Evolutionary conservation across 2,329 filamentous ascomycete species (phyloP), one percentile per base, ranked within the genome.

Genomic region (Raffaelea ambrosiae): DNA sequence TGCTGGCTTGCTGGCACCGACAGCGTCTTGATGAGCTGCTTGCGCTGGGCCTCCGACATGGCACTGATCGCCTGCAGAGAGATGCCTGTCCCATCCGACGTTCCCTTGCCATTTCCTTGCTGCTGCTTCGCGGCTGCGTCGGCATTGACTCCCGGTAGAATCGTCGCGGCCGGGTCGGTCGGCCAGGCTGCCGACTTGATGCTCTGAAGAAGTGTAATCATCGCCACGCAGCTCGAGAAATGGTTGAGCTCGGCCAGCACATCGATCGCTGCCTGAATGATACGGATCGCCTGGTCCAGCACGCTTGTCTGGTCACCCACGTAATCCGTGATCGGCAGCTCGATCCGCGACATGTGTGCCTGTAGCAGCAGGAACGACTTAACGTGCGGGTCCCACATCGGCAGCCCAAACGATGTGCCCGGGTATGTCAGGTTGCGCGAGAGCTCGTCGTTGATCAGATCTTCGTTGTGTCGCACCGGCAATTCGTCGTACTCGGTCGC

Each of bases 361-460:
- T 98, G 94, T 0, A 98, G 76, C 2, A 98, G 76, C 35, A 98
- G 70, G 69, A 96, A 97, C 0, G 93, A 83, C 65, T 98, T 98
- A 61, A 97, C 88, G 61, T 98, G 93, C 0, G 93, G 93, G 68
- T 98, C 93, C 93, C 93, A 98, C 83, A 98, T 86, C 2, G 91
- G 91, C 38, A 96, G 70, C 10, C 81, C 83, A 46, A 93, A 79
- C 4, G 68, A 64, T 18, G 67, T 67, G 5, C 72, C 77, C 1
- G 74, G 67, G 51, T 78, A 74, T 0, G 89, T 87, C 1, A 98
- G 71, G 53, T 89, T 88, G 49, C 82, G 79, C 7, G 89, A 88
- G 3, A 98, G 74, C 56, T 96, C 88, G 4, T 80, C 86, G 62
- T 98, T 98, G 72, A 98, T 89, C 40, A 98, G 79, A 61, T 98